phyloP scores from a whole-genome alignment of 2,329 filamentous ascomycete genomes.

The Colletotrichum australisinense region DNA sequence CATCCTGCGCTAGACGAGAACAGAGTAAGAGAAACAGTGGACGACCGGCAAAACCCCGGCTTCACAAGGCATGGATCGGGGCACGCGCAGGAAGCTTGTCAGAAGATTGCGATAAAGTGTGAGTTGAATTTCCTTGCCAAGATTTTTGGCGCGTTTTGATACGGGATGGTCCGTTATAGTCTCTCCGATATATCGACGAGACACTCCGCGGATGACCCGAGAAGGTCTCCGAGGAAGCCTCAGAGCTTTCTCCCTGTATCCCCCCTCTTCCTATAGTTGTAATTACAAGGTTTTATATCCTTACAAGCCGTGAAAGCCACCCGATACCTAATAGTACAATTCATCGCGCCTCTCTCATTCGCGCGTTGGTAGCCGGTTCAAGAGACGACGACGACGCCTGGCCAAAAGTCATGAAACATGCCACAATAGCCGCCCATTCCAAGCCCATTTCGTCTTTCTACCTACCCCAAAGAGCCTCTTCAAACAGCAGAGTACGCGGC shows the following conservation, averaged over 20 bases:
- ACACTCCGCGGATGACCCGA: not conserved
- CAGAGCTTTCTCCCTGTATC: not conserved
- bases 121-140: slow-evolving; percentile 15
- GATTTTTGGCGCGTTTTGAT: not conserved
- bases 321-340: slow-evolving; percentile 17
- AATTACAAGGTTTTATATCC: slow-evolving; percentile 30
- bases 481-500: slow-evolving; percentile 80
- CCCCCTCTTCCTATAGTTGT: not conserved
- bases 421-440: not conserved
- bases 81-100: too few species aligned
- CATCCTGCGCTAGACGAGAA: slow-evolving; percentile 5
- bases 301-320: not conserved
- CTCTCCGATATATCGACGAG: not conserved
- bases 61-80: too few species aligned
- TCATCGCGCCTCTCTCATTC: not conserved
- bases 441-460: too few species aligned
- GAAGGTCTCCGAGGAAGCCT: not conserved
- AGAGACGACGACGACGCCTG: not conserved
- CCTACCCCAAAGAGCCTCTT: not conserved
- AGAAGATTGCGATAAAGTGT: not conserved
- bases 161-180: not conserved
- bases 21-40: too few species aligned
- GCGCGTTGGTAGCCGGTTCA: not conserved
- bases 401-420: slow-evolving; percentile 11
- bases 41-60: too few species aligned